Evolutionary conservation across 768 basidiomycete species (phyloP).

Genomic region (Wakefieldia striispora): DNA sequence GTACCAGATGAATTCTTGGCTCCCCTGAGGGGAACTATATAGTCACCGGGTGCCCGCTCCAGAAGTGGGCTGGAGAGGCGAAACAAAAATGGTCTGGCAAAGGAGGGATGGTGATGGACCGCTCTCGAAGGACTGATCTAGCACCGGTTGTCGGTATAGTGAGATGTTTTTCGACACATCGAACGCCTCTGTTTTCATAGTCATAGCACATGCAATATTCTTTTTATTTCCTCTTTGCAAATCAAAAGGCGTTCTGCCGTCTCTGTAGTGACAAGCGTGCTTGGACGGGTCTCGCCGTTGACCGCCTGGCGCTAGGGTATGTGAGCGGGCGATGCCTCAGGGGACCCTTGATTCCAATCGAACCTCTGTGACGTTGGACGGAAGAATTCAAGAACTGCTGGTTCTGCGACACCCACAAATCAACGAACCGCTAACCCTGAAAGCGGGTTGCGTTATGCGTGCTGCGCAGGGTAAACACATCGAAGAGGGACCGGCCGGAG

Average conservation of each 20-base stretch:
- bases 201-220: conserved; percentile 14
- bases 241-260: conserved; percentile 3
- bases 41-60: conserved; percentile 29
- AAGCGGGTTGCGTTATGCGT: conserved; percentile 7
- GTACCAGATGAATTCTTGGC: conserved; percentile 10
- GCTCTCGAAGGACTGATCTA: conserved; percentile 29
- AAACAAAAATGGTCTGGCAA: conserved; percentile 22
- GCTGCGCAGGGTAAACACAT: conserved; percentile 14
- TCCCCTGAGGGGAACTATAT: conserved; percentile 24
- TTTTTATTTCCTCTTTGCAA: conserved; percentile 3
- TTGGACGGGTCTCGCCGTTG: conserved; percentile 1
- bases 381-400: conserved; percentile 1
- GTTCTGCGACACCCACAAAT: conserved; percentile 5
- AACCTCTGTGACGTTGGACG: background rate
- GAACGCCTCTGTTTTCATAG: conserved; percentile 24
- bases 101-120: conserved; percentile 24
- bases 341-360: conserved; percentile 20
- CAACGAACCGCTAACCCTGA: conserved; percentile 18
- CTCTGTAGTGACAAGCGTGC: conserved; percentile 2
- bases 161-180: conserved; percentile 21
- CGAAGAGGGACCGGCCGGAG: too few relatives aligned
- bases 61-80: conserved; percentile 30
- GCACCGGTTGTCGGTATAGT: conserved; percentile 18
- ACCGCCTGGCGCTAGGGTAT: conserved; percentile 18
- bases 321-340: background rate